These are phyloP conservation scores for Metschnikowia dekortorum DNA, from an alignment of 805 yeast genomes.

Conservation along the genomic window DNA sequence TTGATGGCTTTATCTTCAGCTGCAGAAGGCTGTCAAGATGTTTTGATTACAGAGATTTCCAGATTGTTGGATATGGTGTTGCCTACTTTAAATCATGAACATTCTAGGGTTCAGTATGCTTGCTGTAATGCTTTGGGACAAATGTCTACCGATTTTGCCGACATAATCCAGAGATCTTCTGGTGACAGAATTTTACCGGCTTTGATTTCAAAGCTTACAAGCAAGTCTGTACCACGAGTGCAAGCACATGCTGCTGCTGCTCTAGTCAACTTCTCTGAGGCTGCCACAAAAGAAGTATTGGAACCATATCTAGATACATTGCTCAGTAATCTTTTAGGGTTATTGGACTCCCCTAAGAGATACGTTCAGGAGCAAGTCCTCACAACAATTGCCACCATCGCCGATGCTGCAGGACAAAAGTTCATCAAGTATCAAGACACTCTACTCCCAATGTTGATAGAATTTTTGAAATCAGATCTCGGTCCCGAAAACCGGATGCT, in stretches of 20 bases:
- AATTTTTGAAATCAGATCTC: constrained; percentile 73
- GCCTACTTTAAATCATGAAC: constrained; percentile 81
- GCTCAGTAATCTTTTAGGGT: constrained; percentile 64
- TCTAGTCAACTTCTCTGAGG: constrained; percentile 89
- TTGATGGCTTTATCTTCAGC: constrained; percentile 95
- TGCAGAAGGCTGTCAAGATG: constrained; percentile 95
- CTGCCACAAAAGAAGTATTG: constrained; percentile 77
- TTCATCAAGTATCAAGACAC: constrained; percentile 92
- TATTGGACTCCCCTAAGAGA: constrained; percentile 80
- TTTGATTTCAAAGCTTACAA: constrained; percentile 71
- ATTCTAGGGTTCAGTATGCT: constrained; percentile 94
- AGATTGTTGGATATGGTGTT: constrained; percentile 77
- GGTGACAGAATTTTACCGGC: constrained; percentile 84
- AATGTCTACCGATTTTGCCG: constrained; percentile 94
- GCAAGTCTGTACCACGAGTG: constrained; percentile 78
- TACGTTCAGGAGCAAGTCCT: constrained; percentile 97
- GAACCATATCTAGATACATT: constrained; percentile 91
- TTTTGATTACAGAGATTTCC: constrained; percentile 75
- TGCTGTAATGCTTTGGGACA: constrained; percentile 97
- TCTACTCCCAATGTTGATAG: constrained; percentile 81
- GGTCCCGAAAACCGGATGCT: constrained; percentile 74
- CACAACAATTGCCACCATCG: constrained; percentile 94
- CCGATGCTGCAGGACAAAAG: constrained; percentile 89
- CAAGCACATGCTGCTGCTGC: constrained; percentile 99
- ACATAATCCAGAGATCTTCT: constrained; percentile 73